Percentiles rank a stretch among this genome's conserved stretches.
Evolutionary conservation across 163 green algal species (phyloP).

Genomic region (Volvox carteri): DNA sequence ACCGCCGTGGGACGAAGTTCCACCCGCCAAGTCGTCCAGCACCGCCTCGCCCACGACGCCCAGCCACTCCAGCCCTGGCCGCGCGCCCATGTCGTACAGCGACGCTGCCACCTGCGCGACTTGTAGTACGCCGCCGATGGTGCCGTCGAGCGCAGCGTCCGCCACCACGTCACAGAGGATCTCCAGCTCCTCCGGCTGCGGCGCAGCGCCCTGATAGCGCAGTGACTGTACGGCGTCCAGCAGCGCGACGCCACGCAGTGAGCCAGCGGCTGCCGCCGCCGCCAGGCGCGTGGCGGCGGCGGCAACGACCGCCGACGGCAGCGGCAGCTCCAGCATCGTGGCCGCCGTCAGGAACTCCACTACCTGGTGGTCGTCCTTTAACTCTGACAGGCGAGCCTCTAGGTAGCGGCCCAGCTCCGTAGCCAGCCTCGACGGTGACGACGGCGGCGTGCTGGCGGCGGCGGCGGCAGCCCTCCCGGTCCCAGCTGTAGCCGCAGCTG

Average conservation of each 20-base stretch:
- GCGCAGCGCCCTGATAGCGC: neutral
- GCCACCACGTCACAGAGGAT: neutral
- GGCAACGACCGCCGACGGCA: neutral
- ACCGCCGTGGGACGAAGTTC: neutral
- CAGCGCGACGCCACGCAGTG: neutral
- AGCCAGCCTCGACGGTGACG: neutral
- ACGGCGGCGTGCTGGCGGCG: neutral
- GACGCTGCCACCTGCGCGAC: neutral
- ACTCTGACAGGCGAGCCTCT: neutral
- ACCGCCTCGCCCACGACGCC: neutral
- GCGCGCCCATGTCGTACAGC: constrained; percentile 42
- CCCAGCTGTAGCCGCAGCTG: neutral
- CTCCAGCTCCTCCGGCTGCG: constrained; percentile 6
- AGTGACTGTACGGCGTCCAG: neutral
- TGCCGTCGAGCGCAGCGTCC: neutral
- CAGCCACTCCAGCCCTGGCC: constrained; percentile 6
- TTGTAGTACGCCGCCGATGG: constrained; percentile 4
- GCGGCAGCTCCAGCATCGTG: neutral
- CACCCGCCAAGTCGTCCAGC: neutral
- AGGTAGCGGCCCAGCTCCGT: constrained; percentile 18
- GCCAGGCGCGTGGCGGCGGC: neutral
- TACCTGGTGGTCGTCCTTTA: neutral
- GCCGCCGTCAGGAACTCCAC: neutral
- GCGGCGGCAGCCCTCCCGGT: neutral
- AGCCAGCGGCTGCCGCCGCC: neutral